phyloP scores from a whole-genome alignment of 169 alveolate species.

The Plasmodium vivax region DNA sequence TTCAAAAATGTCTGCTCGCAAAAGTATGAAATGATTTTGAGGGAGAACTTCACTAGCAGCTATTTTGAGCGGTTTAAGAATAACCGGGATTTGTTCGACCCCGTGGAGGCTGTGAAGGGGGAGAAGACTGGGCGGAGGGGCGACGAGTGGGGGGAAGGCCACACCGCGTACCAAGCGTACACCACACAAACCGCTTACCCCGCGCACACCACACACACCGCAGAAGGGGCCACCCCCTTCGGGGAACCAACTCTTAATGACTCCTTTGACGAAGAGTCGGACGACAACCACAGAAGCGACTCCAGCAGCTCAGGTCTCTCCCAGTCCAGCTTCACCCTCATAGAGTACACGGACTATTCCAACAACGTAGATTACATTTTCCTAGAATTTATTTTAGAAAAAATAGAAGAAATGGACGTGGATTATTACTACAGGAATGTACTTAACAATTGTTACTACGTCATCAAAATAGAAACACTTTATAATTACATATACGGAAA shows the following conservation, averaged over 20 bases:
- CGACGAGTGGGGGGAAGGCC: neutral
- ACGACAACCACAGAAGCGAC: conserved; percentile 1
- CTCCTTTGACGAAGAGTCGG: conserved; percentile 10
- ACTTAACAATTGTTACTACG: conserved; percentile 65
- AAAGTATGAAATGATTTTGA: conserved; percentile 56
- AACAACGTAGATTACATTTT: conserved; percentile 19
- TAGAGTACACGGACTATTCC: conserved; percentile 25
- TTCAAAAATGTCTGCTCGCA: conserved; percentile 70
- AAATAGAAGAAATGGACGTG: conserved; percentile 41
- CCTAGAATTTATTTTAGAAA: conserved; percentile 58
- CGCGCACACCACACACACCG: neutral
- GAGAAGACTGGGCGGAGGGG: neutral
- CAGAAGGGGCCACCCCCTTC: neutral
- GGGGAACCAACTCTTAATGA: neutral
- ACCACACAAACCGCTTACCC: too few species aligned
- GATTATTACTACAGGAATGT: conserved; percentile 23
- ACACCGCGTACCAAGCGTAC: neutral
- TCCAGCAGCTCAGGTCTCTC: conserved; percentile 2
- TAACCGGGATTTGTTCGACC: conserved; percentile 59
- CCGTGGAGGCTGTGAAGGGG: conserved; percentile 2
- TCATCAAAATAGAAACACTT: conserved; percentile 65
- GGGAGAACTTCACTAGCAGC: neutral
- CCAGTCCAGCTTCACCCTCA: conserved; percentile 23
- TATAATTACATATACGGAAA: conserved; percentile 63
- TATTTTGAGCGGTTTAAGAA: conserved; percentile 45